Base-by-base conservation (phyloP, 1,139 yeast genomes). In the Hemisphaericaspora xylofermentans region DNA sequence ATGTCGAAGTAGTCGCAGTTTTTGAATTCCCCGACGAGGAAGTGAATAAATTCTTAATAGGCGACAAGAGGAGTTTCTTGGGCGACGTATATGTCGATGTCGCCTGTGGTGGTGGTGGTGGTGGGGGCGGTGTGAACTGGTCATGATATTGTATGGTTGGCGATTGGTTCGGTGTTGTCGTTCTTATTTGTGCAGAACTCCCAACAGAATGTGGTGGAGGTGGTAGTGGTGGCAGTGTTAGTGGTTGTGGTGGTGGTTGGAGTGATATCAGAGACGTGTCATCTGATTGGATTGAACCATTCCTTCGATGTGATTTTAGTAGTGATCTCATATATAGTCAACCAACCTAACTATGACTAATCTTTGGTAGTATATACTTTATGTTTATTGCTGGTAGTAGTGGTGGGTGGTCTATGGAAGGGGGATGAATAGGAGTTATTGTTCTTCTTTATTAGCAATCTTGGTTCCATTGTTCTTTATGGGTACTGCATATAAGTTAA, bases 231-330 rank as follows among this genome's bases (percentile, higher is more conserved):
- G 29, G 36, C 16, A 31, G 17, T 13, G 32, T 7, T 9, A 44
- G 44, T 12, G 42, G 42, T 21, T 34, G 44, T 5, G 43, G 35
- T 16, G 42, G 34, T 12, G 43, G 44, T 17, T 16, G 18, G 31
- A 24, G 17, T 25, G 18, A 38, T 13, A 14, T 13, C 29, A 26
- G 29, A 3, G 29, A 26, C 6, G 16, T 4, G 9, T n/a, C n/a
- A n/a, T 26, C 29, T 26, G 29, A 26, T 26, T 26, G 29, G n/a
- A 43, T 18, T 1, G 66, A 52, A 31, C 63, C 61, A 40, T 50
- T 58, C 46, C 70, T 54, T 46, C 64, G 59, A 50, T 72, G 78
- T 12, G 74, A 60, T 52, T 71, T 72, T 42, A 73, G 71, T 50
- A 73, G 71, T n/a, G 78, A 69, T 47, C 76, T 62, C 78, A 73